Evolutionary conservation across 108 stramenopile species (phyloP), one percentile per base, ranked within the genome.

Genomic region (Cyclostephanos tholiformis): DNA sequence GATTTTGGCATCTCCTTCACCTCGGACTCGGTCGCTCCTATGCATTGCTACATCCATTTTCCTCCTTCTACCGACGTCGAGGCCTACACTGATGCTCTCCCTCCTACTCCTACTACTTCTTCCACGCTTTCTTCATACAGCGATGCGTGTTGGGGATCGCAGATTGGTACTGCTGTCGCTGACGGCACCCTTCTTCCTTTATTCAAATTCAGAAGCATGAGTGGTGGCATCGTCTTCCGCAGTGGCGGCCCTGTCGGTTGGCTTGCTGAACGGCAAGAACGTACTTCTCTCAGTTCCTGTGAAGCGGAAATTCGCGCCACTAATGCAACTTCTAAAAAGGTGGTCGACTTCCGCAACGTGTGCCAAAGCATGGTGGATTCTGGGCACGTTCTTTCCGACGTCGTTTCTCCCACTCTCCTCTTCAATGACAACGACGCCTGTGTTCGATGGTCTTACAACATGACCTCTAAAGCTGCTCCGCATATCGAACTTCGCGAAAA

Each of bases 291-390:
- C 1, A 64, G 62, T 11, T 73, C 63, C 0, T 73, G 72, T 38
- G 72, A 64, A 19, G 72, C 72, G 6, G 72, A 64, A 65, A 63
- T 73, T 11, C 9, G 23, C 0, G 72, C 63, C 36, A 73, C 72
- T 0, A 22, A 64, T 35, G 20, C 55, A 39, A 65, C 63, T 9
- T 38, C 63, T 2, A 73, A 64, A 8, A 63, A 64, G 6, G n/a
- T n/a, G n/a, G n/a, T n/a, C n/a, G n/a, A n/a, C n/a, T n/a, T n/a
- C n/a, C n/a, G n/a, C n/a, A n/a, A n/a, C n/a, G n/a, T n/a, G n/a
- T n/a, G n/a, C n/a, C n/a, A n/a, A n/a, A n/a, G n/a, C n/a, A n/a
- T n/a, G n/a, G n/a, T n/a, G n/a, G n/a, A n/a, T n/a, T n/a, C n/a
- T n/a, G n/a, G n/a, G n/a, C n/a, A n/a, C n/a, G n/a, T n/a, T n/a